Evolutionary conservation across 1,284 basidiomycete genomes (phyloP), one percentile per base, ranked within the genome.

Genomic region (Sparassis latifolia): DNA sequence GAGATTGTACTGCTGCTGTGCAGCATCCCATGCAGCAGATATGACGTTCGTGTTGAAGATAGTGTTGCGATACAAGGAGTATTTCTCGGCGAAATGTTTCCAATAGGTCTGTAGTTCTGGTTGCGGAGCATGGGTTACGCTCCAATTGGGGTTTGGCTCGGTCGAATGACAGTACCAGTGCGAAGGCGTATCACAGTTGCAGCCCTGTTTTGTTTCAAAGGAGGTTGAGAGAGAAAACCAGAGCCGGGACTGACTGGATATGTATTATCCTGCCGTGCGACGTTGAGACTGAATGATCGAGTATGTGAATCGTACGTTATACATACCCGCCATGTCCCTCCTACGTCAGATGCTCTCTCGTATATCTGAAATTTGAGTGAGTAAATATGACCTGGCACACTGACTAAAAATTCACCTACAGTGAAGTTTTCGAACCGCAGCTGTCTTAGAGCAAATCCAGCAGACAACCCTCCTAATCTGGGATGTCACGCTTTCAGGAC

Each of bases 1-100:
- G 46, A 78, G 58, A 10, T 61, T 52, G 49, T 73, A 79, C 1
- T 53, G 6, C 32, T 73, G 64, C 1, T 55, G 48, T 0, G 47
- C 44, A 3, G 52, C 49, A 53, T 74, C 66, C 78, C 78, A 80
- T 10, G 64, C 59, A 0, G 71, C 74, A 1, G 58, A 61, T 27
- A 61, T 50, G 6, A 78, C 73, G 10, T 62, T 51, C 1, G 64
- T 67, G 52, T 73, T 62, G 62, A 65, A 65, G 2, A 52, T 50
- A 32, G 60, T 55, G 50, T 68, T 52, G 2, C 47, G 3, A 27
- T 54, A 47, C 9, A 65, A 53, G 10, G 50, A 38, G 44, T 69
- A 60, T 40, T 62, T 62, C 10, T 48, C 42, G 7, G 61, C 55
- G 33, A 72, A 50, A 2, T 32, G 49, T 5, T 55, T 52, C 64